Base-by-base conservation (phyloP, 352 stramenopile species). In the Pythium aphanidermatum region DNA sequence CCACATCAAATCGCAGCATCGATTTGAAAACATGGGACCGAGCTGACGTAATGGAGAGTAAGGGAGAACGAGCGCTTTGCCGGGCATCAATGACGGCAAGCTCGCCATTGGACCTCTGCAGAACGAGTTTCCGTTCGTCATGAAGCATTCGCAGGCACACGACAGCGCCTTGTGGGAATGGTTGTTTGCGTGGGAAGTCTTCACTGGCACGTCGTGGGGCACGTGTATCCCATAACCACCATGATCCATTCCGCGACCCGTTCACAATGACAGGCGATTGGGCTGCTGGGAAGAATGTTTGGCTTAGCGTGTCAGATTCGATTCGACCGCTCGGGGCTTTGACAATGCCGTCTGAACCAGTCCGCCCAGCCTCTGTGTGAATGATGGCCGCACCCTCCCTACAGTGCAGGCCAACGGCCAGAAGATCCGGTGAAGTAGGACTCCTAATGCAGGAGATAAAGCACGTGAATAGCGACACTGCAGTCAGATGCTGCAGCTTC, bases 31-130 rank as follows among this genome's bases (percentile, higher is more conserved):
- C 43, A 23, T 35, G 4, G 9, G 16, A 29, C 2, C 26, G 24
- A 11, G 36, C 51, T 14, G 12, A 29, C n/a, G 20, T 13, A 3
- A 54, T 2, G 10, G 13, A 17, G 1, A 19, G 33, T 11, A 50
- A 43, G 4, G 32, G 21, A 2, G 44, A 28, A 13, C 23, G 28
- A 3, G 16, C 9, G 13, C n/a, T 13, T 2, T 32, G 42, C 3
- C 75, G 70, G 10, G 78, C 38, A 49, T 87, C 75, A 19, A 82
- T 13, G 7, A 85, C 35, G 5, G 41, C 35, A 11, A 85, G 56
- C 14, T 72, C 56, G 2, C 68, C 65, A 33, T 72, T 61, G 2
- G 75, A 85, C 30, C 58, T 41, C 32, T 83, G 70, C 14, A 68
- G 32, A 3, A 87, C 24, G 6, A 70, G 53, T 30, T 58, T 55